These are phyloP conservation scores for Yarrowia osloensis DNA, from an alignment of 805 yeast genomes.

Conservation along the genomic window DNA sequence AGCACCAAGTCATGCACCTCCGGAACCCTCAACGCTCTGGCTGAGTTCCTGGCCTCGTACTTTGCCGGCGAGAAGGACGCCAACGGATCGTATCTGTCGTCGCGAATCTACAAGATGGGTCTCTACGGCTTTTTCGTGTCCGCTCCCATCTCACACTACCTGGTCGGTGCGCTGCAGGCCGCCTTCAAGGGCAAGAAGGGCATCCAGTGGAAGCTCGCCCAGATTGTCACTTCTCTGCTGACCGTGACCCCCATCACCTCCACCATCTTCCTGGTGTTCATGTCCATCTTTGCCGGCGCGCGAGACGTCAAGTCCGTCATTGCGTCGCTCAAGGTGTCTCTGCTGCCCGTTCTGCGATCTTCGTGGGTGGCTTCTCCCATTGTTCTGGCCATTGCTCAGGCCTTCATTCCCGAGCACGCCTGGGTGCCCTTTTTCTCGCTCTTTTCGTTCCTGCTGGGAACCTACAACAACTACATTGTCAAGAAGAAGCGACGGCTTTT, in stretches of 20 bases:
- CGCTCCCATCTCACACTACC: constrained; percentile 46
- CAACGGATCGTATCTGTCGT: constrained; percentile 41
- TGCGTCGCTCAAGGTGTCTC: constrained; percentile 39
- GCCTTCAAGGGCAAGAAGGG: constrained; percentile 42
- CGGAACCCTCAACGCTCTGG: constrained; percentile 42
- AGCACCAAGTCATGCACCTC: constrained; percentile 44
- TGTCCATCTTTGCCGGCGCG: constrained; percentile 46
- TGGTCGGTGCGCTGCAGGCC: constrained; percentile 41
- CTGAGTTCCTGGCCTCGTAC: constrained; percentile 43
- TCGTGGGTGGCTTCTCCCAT: constrained; percentile 46
- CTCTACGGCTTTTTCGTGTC: constrained; percentile 44
- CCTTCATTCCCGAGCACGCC: constrained; percentile 44
- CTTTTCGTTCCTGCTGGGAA: constrained; percentile 44
- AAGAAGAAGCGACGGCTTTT: constrained; percentile 36
- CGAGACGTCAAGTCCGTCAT: constrained; percentile 38
- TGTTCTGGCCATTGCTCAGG: constrained; percentile 45
- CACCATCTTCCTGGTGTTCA: constrained; percentile 41
- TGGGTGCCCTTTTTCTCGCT: constrained; percentile 48
- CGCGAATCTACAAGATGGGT: constrained; percentile 46
- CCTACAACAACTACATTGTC: constrained; percentile 45
- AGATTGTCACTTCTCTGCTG: constrained; percentile 44
- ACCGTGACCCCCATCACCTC: constrained; percentile 42
- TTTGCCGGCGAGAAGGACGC: constrained; percentile 44
- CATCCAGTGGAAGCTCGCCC: constrained; percentile 40
- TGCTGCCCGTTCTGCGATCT: constrained; percentile 42